Percentiles rank a stretch among this genome's conserved stretches.
phyloP scores from a whole-genome alignment of 2,329 filamentous ascomycete genomes.

The Dothidotthia symphoricarpi region DNA sequence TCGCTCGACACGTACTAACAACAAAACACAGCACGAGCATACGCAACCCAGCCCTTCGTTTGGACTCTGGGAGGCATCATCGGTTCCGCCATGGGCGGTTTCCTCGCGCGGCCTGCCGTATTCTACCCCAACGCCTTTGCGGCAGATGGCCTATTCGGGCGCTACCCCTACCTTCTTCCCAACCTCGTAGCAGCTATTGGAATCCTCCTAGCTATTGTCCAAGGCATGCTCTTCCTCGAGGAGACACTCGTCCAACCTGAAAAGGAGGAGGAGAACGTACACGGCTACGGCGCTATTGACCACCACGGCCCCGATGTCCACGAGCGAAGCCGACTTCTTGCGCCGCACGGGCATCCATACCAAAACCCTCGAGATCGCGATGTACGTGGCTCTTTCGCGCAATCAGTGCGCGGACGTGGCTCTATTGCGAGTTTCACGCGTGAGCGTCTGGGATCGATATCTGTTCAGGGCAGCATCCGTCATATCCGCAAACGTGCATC shows the following conservation, averaged over 20 bases:
- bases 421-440: conserved; percentile 27
- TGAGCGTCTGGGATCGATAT: conserved; percentile 29
- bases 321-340: conserved; percentile 62
- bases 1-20: conserved; percentile 8
- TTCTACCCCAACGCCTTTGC: conserved; percentile 74
- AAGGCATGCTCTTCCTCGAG: conserved; percentile 75
- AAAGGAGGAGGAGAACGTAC: conserved; percentile 41
- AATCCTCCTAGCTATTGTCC: conserved; percentile 73
- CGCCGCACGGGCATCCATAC: conserved; percentile 53
- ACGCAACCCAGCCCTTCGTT: conserved; percentile 89
- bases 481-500: conserved; percentile 38
- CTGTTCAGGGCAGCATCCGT: conserved; percentile 32
- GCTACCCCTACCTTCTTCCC: conserved; percentile 82
- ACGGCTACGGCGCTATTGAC: conserved; percentile 41
- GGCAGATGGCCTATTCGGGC: conserved; percentile 66
- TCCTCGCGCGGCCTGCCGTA: conserved; percentile 74
- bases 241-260: conserved; percentile 59
- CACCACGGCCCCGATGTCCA: conserved; percentile 66
- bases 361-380: conserved; percentile 28
- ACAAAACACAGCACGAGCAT: conserved; percentile 71
- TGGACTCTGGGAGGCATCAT: conserved; percentile 90
- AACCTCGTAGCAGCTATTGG: conserved; percentile 79
- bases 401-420: conserved; percentile 24
- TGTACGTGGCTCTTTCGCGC: conserved; percentile 27
- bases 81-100: conserved; percentile 80